These are phyloP conservation scores for Cercospora sp. DNA, from an alignment of 2,329 filamentous ascomycete genomes.

Conservation along the genomic window DNA sequence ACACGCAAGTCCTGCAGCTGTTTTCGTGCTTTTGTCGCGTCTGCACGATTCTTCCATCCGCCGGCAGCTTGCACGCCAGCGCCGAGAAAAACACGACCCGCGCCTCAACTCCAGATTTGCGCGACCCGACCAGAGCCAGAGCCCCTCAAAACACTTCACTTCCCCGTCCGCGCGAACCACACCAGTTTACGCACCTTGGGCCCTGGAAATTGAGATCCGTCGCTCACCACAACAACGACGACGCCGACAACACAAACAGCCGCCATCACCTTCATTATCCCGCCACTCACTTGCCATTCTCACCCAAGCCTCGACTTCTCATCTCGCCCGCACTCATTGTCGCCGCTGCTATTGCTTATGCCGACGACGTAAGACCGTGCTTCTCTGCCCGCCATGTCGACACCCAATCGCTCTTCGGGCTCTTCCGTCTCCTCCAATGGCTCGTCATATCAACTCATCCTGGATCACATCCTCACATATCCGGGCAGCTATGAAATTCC, in stretches of 20 bases:
- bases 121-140: neutral
- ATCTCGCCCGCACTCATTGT: neutral
- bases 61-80: neutral
- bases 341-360: slow-evolving; percentile 9
- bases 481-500: slow-evolving; percentile 65
- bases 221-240: neutral
- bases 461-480: slow-evolving; percentile 62
- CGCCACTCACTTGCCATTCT: slow-evolving; percentile 4
- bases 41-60: neutral
- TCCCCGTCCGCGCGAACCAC: neutral
- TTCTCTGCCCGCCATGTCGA: slow-evolving; percentile 10
- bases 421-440: slow-evolving; percentile 45
- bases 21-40: neutral
- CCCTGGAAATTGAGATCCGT: neutral
- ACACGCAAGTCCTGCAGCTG: neutral
- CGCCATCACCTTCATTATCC: neutral
- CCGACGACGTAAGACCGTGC: slow-evolving; percentile 1
- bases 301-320: neutral
- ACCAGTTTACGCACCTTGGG: neutral
- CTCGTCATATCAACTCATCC: slow-evolving; percentile 46
- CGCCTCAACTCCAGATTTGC: neutral
- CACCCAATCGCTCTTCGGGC: slow-evolving; percentile 31
- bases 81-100: neutral
- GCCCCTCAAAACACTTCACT: neutral
- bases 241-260: neutral